Conservation (phyloP, 768 basidiomycete genomes). For the Lepiota venenata region DNA sequence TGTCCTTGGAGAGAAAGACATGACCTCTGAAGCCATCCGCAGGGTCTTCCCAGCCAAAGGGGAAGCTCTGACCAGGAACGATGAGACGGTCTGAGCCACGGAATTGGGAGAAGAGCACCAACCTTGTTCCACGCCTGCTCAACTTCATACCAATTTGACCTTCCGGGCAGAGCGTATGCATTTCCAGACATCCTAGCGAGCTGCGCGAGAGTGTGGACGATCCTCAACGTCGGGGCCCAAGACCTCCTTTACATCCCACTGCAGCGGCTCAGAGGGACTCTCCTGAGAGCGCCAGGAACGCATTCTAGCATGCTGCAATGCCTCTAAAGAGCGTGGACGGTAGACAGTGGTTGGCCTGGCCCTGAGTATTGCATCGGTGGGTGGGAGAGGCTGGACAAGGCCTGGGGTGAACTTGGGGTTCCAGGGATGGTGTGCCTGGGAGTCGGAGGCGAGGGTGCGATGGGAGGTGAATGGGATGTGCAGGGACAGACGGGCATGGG, state of each 20-base stretch:
- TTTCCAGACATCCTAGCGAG: constrained; percentile 88
- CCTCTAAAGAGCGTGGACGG: constrained; percentile 51
- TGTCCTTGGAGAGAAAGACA: constrained; percentile 76
- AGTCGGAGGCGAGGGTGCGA: constrained; percentile 13
- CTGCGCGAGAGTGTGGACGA: constrained; percentile 71
- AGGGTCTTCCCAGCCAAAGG: constrained; percentile 72
- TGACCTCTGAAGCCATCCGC: constrained; percentile 84
- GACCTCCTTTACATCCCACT: constrained; percentile 69
- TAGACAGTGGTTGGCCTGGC: constrained; percentile 56
- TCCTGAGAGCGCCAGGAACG: constrained; percentile 46
- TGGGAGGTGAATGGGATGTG: constrained; percentile 21
- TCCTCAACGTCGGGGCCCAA: constrained; percentile 79
- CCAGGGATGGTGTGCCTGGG: background rate
- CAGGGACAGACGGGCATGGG: constrained; percentile 9
- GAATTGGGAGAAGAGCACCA: constrained; percentile 19
- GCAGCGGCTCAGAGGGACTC: constrained; percentile 38
- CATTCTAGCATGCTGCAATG: constrained; percentile 48
- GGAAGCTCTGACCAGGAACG: constrained; percentile 55
- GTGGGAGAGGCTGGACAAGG: constrained; percentile 11
- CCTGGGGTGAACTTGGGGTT: constrained; percentile 16
- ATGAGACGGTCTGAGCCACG: background rate
- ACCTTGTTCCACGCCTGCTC: constrained; percentile 70
- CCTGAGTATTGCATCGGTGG: constrained; percentile 28
- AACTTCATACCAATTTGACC: constrained; percentile 79
- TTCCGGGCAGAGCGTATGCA: constrained; percentile 76